Conservation (phyloP, 108 stramenopile genomes). For the Fistulifera pelliculosa region DNA sequence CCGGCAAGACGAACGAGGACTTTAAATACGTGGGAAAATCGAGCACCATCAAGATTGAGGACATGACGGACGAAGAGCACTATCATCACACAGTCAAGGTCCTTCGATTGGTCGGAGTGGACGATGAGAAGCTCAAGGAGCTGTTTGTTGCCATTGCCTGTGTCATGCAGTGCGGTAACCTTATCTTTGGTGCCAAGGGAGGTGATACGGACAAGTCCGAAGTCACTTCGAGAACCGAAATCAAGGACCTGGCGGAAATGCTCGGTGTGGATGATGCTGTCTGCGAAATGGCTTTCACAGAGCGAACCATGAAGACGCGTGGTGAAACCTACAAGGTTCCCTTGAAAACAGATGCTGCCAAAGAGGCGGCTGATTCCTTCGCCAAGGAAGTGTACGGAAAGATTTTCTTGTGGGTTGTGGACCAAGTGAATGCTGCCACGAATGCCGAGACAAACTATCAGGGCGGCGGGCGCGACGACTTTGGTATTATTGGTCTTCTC, state of each 20-base stretch:
- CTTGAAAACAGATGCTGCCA: slow-evolving; percentile 54
- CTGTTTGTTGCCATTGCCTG: slow-evolving; percentile 67
- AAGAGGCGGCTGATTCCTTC: slow-evolving; percentile 85
- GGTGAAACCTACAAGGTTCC: slow-evolving; percentile 76
- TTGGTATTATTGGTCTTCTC: slow-evolving; percentile 85
- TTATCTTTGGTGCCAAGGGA: slow-evolving; percentile 61
- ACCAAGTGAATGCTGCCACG: slow-evolving; percentile 74
- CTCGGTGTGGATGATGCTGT: slow-evolving; percentile 49
- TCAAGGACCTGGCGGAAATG: slow-evolving; percentile 55
- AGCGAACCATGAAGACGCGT: slow-evolving; percentile 64
- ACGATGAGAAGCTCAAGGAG: slow-evolving; percentile 37
- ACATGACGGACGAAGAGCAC: slow-evolving; percentile 58
- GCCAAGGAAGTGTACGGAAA: slow-evolving; percentile 88
- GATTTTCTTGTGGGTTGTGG: slow-evolving; percentile 76
- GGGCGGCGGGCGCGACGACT: slow-evolving; percentile 27
- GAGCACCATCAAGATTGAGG: slow-evolving; percentile 47
- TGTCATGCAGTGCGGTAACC: slow-evolving; percentile 81
- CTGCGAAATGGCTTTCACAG: slow-evolving; percentile 61
- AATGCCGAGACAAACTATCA: slow-evolving; percentile 39
- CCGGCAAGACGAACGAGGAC: slow-evolving; percentile 38
- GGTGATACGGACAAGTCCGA: slow-evolving; percentile 57
- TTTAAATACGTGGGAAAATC: slow-evolving; percentile 54
- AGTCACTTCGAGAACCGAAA: slow-evolving; percentile 44
- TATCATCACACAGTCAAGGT: slow-evolving; percentile 62
- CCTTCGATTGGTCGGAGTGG: slow-evolving; percentile 54